A percentile compares a stretch with the other conserved stretches of the same genome.
phyloP scores from a whole-genome alignment of 345 rosid species.

The Syzygium oleosum region DNA sequence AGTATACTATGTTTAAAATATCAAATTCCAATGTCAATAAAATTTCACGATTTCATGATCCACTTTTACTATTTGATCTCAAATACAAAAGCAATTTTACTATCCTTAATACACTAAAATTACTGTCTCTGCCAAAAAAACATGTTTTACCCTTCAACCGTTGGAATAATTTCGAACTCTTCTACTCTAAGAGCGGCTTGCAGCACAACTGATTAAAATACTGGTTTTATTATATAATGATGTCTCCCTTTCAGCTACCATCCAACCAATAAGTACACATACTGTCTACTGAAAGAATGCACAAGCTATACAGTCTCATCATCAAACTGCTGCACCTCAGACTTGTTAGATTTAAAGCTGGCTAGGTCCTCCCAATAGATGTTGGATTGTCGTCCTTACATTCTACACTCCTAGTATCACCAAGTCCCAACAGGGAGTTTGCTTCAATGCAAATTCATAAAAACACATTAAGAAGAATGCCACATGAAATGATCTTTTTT shows the following conservation, averaged over 20 bases:
- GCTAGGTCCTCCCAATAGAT: background rate
- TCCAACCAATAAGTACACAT: background rate
- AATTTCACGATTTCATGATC: background rate
- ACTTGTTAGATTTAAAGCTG: background rate
- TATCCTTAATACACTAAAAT: background rate
- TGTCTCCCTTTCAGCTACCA: background rate
- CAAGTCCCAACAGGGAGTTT: background rate
- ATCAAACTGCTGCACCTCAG: background rate
- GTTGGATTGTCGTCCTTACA: background rate
- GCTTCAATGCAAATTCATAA: background rate
- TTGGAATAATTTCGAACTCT: background rate
- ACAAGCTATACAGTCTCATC: background rate
- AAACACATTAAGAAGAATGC: background rate
- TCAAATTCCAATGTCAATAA: background rate
- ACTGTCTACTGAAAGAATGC: background rate
- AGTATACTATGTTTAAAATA: background rate
- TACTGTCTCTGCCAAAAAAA: background rate
- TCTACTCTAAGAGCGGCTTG: background rate
- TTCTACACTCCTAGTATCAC: background rate
- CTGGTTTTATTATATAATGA: background rate
- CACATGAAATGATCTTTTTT: background rate
- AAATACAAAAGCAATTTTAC: too few species aligned
- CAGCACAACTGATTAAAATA: background rate
- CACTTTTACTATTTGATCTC: background rate
- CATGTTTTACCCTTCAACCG: background rate